A percentile compares a stretch with the other conserved stretches of the same genome.
Evolutionary conservation across 352 stramenopile genomes (phyloP).

Genomic region (Globisporangium spiculum): DNA sequence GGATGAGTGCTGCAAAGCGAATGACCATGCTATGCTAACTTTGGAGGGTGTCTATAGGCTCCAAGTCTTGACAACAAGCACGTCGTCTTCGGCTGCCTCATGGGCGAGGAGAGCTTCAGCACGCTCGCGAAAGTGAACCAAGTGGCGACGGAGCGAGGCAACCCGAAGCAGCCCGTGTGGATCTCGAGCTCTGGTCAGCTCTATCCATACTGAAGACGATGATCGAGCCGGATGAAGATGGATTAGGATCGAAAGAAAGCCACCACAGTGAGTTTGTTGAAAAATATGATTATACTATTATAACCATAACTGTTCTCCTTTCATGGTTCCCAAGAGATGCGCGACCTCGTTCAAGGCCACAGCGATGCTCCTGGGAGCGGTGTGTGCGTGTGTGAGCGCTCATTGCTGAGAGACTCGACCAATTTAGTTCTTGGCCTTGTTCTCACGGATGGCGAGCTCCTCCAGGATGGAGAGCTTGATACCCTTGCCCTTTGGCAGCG

Average conservation of each 20-base stretch:
- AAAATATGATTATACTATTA: slow-evolving; percentile 9
- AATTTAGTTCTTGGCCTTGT: slow-evolving; percentile 68
- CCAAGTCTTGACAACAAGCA: slow-evolving; percentile 73
- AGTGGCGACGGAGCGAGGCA: slow-evolving; percentile 45
- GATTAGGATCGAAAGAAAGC: not conserved
- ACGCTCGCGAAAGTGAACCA: slow-evolving; percentile 47
- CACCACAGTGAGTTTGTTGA: not conserved
- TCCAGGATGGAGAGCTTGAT: slow-evolving; percentile 99
- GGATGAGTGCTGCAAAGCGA: too few species aligned
- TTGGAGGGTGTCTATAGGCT: slow-evolving; percentile 26
- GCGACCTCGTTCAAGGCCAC: slow-evolving; percentile 12
- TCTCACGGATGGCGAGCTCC: slow-evolving; percentile 85
- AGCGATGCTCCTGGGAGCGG: slow-evolving; percentile 6
- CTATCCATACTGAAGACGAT: slow-evolving; percentile 22
- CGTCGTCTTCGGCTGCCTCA: slow-evolving; percentile 71
- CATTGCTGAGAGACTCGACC: not conserved
- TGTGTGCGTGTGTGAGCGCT: not conserved
- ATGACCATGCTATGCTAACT: too few species aligned
- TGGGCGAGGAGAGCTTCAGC: slow-evolving; percentile 45
- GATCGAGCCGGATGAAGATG: not conserved
- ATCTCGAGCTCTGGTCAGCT: slow-evolving; percentile 50
- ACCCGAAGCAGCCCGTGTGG: slow-evolving; percentile 43
- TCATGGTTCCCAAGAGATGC: slow-evolving; percentile 9
- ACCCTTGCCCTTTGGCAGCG: slow-evolving; percentile 97
- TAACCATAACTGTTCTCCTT: slow-evolving; percentile 17